phyloP scores from a whole-genome alignment of 345 rosid species.

The Orychophragmus violaceus region DNA sequence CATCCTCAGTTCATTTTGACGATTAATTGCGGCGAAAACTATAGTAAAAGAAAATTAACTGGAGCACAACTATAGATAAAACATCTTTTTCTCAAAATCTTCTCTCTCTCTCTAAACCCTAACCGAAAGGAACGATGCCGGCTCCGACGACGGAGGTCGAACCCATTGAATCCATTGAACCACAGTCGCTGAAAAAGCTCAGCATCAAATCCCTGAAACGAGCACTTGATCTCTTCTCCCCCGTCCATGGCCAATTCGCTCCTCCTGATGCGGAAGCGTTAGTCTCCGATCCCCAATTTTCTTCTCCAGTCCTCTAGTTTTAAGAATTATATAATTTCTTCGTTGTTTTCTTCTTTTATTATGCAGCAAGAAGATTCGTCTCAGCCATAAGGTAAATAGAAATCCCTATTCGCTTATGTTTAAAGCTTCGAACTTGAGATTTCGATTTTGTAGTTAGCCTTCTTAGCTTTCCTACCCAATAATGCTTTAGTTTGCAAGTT shows the following conservation, averaged over 20 bases:
- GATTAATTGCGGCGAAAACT: too few relatives aligned
- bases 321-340: not conserved
- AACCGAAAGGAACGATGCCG: constrained; percentile 34
- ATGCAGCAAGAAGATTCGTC: constrained; percentile 78
- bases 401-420: constrained; percentile 1
- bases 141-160: constrained; percentile 61
- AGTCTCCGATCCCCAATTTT: constrained; percentile 14
- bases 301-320: not conserved
- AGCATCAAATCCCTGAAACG: constrained; percentile 85
- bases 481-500: too few relatives aligned
- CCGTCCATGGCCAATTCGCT: constrained; percentile 61
- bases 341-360: not conserved
- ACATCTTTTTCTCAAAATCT: too few relatives aligned
- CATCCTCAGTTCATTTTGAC: too few relatives aligned
- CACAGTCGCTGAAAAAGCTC: constrained; percentile 85
- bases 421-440: constrained; percentile 13
- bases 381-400: constrained; percentile 65
- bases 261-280: constrained; percentile 83
- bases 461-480: too few relatives aligned
- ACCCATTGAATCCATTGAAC: constrained; percentile 83
- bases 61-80: too few relatives aligned
- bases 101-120: constrained; percentile 22
- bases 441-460: not conserved
- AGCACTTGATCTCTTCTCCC: constrained; percentile 80
- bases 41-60: too few relatives aligned